phyloP scores from a whole-genome alignment of 768 basidiomycete species.

The Pholiota molesta region DNA sequence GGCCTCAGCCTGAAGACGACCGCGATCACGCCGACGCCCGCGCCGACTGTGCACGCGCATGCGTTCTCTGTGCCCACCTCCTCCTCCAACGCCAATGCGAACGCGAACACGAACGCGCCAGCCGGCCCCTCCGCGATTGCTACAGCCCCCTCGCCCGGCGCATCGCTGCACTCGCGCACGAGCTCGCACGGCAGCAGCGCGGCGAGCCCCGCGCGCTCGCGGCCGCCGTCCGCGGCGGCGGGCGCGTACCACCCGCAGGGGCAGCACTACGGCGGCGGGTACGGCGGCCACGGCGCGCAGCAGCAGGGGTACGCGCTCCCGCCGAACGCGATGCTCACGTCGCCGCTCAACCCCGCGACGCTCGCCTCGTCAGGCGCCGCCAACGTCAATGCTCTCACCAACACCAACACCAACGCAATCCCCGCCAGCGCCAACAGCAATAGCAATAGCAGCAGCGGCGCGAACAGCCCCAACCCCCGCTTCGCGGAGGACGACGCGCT shows the following conservation, averaged over 20 bases:
- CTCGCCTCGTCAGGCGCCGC: no score
- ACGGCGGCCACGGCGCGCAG: no score
- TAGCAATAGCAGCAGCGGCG: no score
- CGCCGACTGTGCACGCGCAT: constrained; percentile 20
- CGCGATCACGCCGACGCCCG: constrained; percentile 20
- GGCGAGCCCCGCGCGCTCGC: constrained; percentile 12
- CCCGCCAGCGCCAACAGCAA: no score
- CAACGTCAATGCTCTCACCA: no score
- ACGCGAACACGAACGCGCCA: not conserved
- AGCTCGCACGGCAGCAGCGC: constrained; percentile 2
- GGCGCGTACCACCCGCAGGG: not conserved
- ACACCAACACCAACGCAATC: no score
- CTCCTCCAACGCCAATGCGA: not conserved
- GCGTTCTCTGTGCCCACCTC: constrained; percentile 13
- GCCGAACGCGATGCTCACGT: constrained; percentile 4
- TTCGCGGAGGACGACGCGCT: no score
- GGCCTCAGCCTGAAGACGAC: constrained; percentile 18
- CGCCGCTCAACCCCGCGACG: not conserved
- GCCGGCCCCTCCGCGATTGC: not conserved
- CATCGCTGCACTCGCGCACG: not conserved
- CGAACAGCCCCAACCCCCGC: no score
- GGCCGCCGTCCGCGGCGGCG: not conserved
- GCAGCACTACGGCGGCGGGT: no score
- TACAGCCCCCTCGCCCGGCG: constrained; percentile 2
- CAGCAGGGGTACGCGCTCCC: constrained; percentile 13